Evolutionary conservation across 352 stramenopile genomes (phyloP).

Genomic region (Aphanomyces euteiches): DNA sequence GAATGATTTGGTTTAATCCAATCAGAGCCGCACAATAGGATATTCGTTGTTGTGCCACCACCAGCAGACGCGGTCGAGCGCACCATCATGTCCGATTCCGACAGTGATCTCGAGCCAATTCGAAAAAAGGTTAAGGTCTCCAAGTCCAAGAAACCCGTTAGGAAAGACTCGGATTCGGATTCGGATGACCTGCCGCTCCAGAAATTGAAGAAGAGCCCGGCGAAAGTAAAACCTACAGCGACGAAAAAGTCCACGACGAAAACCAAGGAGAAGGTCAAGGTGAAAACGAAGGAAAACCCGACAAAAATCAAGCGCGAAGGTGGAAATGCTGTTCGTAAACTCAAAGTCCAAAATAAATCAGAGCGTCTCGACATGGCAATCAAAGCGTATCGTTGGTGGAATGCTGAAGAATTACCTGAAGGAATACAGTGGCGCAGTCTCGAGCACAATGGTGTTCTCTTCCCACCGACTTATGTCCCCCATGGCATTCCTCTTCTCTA

Average conservation of each 20-base stretch:
- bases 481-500: slow-evolving; percentile 96
- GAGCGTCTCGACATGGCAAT: slow-evolving; percentile 96
- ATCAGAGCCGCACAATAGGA: slow-evolving; percentile 17
- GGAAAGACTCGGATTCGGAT: slow-evolving; percentile 16
- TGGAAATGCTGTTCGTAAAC: slow-evolving; percentile 56
- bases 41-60: slow-evolving; percentile 1
- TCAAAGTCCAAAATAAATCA: slow-evolving; percentile 92
- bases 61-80: neutral
- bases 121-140: slow-evolving; percentile 27
- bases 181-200: slow-evolving; percentile 13
- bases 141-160: slow-evolving; percentile 11
- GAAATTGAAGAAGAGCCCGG: slow-evolving; percentile 34
- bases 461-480: slow-evolving; percentile 93
- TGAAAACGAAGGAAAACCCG: slow-evolving; percentile 8
- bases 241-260: slow-evolving; percentile 33
- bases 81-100: slow-evolving; percentile 16
- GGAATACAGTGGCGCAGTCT: slow-evolving; percentile 98
- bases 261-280: slow-evolving; percentile 18
- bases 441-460: slow-evolving; percentile 98
- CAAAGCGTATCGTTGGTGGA: slow-evolving; percentile 99
- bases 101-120: slow-evolving; percentile 27
- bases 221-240: slow-evolving; percentile 33
- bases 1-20: slow-evolving; percentile 12
- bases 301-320: slow-evolving; percentile 29
- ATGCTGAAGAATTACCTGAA: slow-evolving; percentile 90